phyloP scores from a whole-genome alignment of 371 early-diverging fungal genomes.

The Parasitella parasitica region DNA sequence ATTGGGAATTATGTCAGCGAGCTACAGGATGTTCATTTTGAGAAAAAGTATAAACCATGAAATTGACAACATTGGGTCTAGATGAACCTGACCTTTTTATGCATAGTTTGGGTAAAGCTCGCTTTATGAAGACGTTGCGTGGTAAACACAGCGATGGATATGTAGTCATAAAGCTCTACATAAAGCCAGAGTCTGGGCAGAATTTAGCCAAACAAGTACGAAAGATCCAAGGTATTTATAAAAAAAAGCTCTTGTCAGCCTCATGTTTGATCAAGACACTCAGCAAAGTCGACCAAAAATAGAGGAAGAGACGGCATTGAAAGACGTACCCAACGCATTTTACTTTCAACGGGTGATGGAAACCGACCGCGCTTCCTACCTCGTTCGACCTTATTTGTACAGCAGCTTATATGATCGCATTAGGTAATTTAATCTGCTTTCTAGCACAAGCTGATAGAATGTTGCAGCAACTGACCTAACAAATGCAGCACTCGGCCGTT shows the following conservation, averaged over 20 bases:
- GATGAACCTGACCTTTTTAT: constrained; percentile 1
- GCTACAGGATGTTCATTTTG: constrained; percentile 72
- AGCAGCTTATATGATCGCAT: constrained; percentile 93
- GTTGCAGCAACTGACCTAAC: too few species aligned
- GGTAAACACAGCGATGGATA: constrained; percentile 74
- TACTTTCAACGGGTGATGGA: constrained; percentile 81
- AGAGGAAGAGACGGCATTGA: constrained; percentile 70
- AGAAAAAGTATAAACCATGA: constrained; percentile 54
- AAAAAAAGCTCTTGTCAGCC: not conserved
- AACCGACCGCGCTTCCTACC: constrained; percentile 86
- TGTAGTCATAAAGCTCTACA: constrained; percentile 89
- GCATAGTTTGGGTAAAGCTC: constrained; percentile 80
- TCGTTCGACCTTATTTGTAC: constrained; percentile 85
- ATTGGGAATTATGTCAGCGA: constrained; percentile 72
- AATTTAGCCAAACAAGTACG: constrained; percentile 61
- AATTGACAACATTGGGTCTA: not conserved
- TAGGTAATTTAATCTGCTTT: constrained; percentile 52
- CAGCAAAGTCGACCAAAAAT: not conserved
- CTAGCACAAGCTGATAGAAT: too few species aligned
- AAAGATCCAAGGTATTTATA: constrained; percentile 54
- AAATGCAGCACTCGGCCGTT: constrained; percentile 88
- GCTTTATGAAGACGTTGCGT: constrained; percentile 92
- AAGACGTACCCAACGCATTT: constrained; percentile 75
- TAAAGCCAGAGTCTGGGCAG: constrained; percentile 77
- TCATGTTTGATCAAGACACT: not conserved